Evolutionary conservation across 495 filamentous ascomycete genomes (phyloP), one percentile per base, ranked within the genome.

Genomic region (Annulohypoxylon moriforme): DNA sequence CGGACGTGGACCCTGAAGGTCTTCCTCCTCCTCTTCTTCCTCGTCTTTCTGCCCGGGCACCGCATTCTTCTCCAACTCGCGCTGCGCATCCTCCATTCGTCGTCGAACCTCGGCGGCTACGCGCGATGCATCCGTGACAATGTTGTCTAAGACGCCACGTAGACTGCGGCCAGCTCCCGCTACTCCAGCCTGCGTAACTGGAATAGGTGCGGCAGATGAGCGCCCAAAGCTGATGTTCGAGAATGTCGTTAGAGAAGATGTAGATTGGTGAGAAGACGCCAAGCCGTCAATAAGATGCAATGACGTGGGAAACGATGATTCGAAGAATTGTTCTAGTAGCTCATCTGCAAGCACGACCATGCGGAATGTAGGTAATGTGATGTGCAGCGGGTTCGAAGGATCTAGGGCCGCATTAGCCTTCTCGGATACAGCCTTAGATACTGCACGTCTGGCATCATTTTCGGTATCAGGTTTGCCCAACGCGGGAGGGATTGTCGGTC

Each of bases 261-360:
- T 81, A 9, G 82, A 78, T 38, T 82, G 80, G 29, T 78, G 73
- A 58, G 56, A 79, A 55, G 14, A 80, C 29, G 64, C 79, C 9
- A 86, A 78, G 29, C 85, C 84, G 60, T 87, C 82, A 27, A 81
- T 74, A 59, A 87, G 80, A 63, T 86, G 85, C 76, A 88, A 83
- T 3, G 92, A 93, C 24, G 90, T 84, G 0, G 90, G 90, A 68
- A 92, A 89, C 13, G 89, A 86, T 29, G 88, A 90, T 79, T 99
- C 96, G 78, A 99, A 99, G 80, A 99, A 99, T 72, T 93, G 90
- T 75, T 99, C 95, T 11, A 99, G 89, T 2, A 95, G 86, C 75
- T 99, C 96, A 78, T 99, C 96, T 64, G 96, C 96, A 20, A 99
- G 88, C 47, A 99, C 90, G 24, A 99, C 93, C 96, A 99, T 99